Base-by-base conservation (phyloP, 2,329 filamentous ascomycete genomes). In the Exophiala bonariae region DNA sequence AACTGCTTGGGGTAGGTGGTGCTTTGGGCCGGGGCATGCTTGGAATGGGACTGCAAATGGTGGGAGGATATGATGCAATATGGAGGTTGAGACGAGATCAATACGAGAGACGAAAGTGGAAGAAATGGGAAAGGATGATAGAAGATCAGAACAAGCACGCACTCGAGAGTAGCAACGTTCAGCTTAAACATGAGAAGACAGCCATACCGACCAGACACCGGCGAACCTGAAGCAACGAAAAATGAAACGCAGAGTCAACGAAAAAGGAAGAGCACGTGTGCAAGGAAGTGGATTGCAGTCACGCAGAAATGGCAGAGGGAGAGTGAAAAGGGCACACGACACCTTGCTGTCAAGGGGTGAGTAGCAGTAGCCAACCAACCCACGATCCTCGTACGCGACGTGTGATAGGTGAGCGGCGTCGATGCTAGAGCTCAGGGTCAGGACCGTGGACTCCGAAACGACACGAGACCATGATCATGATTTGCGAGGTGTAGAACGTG, bases 1-100 rank as follows among this genome's bases (percentile, higher is more conserved):
- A 92, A 9, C 87, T 87, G 42, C 82, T 83, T 32, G 89, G 89
- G 39, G 89, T 95, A 34, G 85, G 87, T 35, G 86, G 88, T 44
- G 83, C 75, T 45, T 73, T 75, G 35, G 79, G 75, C 49, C 78
- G 82, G 65, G 85, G 81, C 86, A 90, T 90, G 14, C 11, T 55
- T 43, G 41, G 35, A 18, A 4, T 19, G 14, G 18, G 18, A n/a
- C 16, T 37, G 35, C 10, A 37, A 17, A 13, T 37, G 4, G 16
- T 37, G 35, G n/a, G 4, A 18, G 17, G 4, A 19, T n/a, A 7
- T 37, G 10, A 19, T 7, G 7, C 14, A 13, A n/a, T 4, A 37
- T 18, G 35, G n/a, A 14, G 18, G 14, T 33, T 9, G 7, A 34
- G 3, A 26, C 13, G 16, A 14, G 38, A 14, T n/a, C n/a, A n/a